These are phyloP conservation scores for Ceriops tagal DNA, from an alignment of 345 rosid genomes.

Conservation along the genomic window DNA sequence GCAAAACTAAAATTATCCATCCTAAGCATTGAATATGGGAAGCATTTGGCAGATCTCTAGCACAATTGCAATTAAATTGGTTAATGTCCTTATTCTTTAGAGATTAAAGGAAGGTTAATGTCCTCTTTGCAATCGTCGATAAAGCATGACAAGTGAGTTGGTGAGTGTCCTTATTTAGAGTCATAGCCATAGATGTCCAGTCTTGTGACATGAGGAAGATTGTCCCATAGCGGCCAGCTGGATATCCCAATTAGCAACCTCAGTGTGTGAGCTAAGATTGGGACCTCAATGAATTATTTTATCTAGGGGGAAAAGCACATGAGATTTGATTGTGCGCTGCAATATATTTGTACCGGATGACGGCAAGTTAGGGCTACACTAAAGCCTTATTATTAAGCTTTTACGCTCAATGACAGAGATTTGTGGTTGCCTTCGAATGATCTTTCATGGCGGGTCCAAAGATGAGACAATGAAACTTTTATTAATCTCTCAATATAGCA, in stretches of 20 bases:
- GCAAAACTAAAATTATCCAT: too few relatives aligned
- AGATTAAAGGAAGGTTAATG: too few relatives aligned
- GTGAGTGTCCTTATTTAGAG: too few relatives aligned
- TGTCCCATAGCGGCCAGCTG: background rate
- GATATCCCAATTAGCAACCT: background rate
- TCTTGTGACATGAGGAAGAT: too few relatives aligned
- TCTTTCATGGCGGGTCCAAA: background rate
- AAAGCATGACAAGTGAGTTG: too few relatives aligned
- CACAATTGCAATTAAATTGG: too few relatives aligned
- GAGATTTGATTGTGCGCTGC: background rate
- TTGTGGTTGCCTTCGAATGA: background rate
- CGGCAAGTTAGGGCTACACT: background rate
- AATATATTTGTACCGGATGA: background rate
- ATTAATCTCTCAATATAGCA: background rate
- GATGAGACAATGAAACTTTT: slow-evolving; percentile 2
- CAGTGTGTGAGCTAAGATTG: too few relatives aligned
- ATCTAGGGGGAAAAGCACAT: background rate
- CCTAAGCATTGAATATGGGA: too few relatives aligned
- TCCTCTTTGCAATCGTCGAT: too few relatives aligned
- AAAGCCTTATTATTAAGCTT: background rate
- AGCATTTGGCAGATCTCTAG: too few relatives aligned
- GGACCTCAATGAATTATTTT: background rate
- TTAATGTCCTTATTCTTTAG: too few relatives aligned
- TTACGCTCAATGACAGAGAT: slow-evolving; percentile 2
- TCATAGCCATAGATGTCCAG: too few relatives aligned